A percentile compares a stretch with the other conserved stretches of the same genome.
phyloP scores from a whole-genome alignment of 2,329 filamentous ascomycete genomes.

The Camillea tinctor region DNA sequence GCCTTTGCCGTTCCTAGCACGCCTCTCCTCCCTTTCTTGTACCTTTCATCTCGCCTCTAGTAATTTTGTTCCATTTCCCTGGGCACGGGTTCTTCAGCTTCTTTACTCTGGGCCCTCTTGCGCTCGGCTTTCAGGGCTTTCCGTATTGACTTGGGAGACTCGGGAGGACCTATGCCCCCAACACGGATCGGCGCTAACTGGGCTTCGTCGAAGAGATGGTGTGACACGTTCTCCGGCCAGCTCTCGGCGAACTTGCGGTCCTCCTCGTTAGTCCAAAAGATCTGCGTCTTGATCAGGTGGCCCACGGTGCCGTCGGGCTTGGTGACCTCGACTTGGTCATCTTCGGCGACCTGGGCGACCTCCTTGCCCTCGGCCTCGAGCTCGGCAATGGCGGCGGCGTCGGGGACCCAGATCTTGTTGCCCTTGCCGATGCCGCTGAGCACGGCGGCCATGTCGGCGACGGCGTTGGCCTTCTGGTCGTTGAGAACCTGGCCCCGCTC shows the following conservation, averaged over 20 bases:
- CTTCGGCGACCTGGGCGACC: neutral
- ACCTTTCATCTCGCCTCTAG: neutral
- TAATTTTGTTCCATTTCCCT: no score
- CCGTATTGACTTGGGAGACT: neutral
- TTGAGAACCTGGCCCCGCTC: constrained; percentile 54
- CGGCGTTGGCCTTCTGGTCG: constrained; percentile 59
- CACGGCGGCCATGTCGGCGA: constrained; percentile 63
- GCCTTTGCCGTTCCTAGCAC: no score
- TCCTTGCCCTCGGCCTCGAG: constrained; percentile 6
- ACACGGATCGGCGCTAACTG: constrained; percentile 6
- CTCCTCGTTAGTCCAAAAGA: constrained; percentile 51
- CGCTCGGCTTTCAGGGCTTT: neutral
- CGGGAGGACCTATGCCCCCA: constrained; percentile 3
- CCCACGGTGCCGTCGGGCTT: neutral
- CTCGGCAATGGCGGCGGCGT: constrained; percentile 21
- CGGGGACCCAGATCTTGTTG: constrained; percentile 42
- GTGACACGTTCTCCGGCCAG: constrained; percentile 56
- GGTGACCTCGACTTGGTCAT: neutral
- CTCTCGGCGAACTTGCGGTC: constrained; percentile 46
- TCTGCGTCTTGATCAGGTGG: constrained; percentile 40
- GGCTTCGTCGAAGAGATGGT: constrained; percentile 40
- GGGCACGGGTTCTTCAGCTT: no score
- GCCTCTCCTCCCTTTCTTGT: neutral
- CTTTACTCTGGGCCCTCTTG: neutral
- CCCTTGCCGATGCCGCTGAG: constrained; percentile 52